Evolutionary conservation across 768 basidiomycete species (phyloP).

Genomic region (Hygrocybe punicea): DNA sequence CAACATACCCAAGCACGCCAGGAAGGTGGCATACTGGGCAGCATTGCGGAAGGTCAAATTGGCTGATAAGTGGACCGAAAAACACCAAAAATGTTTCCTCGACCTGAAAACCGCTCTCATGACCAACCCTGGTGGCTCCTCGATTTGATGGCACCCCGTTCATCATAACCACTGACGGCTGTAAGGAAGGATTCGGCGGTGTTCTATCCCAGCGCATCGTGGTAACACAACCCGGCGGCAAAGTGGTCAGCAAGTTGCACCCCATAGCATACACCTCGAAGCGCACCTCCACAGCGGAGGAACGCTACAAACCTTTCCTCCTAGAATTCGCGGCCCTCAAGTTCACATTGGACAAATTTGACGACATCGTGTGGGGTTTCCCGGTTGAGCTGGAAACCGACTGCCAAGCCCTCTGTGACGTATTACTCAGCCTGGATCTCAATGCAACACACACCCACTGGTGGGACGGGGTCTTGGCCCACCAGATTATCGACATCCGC

Average conservation of each 20-base stretch:
- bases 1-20: slow-evolving; percentile 15
- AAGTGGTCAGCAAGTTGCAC: background rate
- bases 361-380: slow-evolving; percentile 26
- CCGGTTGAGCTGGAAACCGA: slow-evolving; percentile 37
- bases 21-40: slow-evolving; percentile 7
- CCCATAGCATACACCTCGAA: slow-evolving; percentile 37
- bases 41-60: slow-evolving; percentile 18
- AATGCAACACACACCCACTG: background rate
- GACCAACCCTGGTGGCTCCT: slow-evolving; percentile 25
- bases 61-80: slow-evolving; percentile 11
- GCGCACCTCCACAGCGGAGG: slow-evolving; percentile 28
- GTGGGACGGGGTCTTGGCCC: background rate
- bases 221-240: slow-evolving; percentile 20
- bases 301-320: slow-evolving; percentile 33
- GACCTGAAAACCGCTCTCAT: background rate
- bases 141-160: slow-evolving; percentile 32
- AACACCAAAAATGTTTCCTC: background rate
- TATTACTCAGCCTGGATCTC: slow-evolving; percentile 15
- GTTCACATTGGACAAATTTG: slow-evolving; percentile 25
- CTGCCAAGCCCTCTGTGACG: slow-evolving; percentile 34
- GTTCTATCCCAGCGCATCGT: slow-evolving; percentile 26
- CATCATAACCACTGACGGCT: slow-evolving; percentile 38
- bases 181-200: slow-evolving; percentile 33
- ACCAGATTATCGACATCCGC: slow-evolving; percentile 23
- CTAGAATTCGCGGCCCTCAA: slow-evolving; percentile 40